These are phyloP conservation scores for Penicillium sp. DNA, from an alignment of 2,329 filamentous ascomycete genomes.

Conservation along the genomic window DNA sequence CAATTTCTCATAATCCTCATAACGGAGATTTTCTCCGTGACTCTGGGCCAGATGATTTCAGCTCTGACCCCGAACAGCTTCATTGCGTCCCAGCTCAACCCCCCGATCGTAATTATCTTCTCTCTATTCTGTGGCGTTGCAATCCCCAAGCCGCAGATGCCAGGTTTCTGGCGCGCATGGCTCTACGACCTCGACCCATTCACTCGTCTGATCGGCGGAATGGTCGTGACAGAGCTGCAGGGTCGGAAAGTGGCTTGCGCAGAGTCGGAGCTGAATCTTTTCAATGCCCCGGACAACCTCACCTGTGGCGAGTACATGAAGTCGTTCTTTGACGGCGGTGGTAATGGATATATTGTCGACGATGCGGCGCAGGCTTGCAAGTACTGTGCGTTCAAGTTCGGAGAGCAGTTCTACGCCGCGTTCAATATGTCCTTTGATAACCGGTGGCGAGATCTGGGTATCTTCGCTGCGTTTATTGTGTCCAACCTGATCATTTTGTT, in stretches of 20 bases:
- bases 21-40: slow-evolving; percentile 80
- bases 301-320: slow-evolving; percentile 75
- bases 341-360: slow-evolving; percentile 67
- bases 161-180: slow-evolving; percentile 74
- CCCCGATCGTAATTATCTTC: slow-evolving; percentile 78
- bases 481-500: slow-evolving; percentile 70
- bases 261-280: slow-evolving; percentile 61
- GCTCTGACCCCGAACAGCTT: slow-evolving; percentile 75
- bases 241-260: slow-evolving; percentile 61
- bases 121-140: slow-evolving; percentile 85
- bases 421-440: slow-evolving; percentile 65
- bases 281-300: slow-evolving; percentile 63
- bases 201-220: slow-evolving; percentile 75
- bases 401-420: slow-evolving; percentile 73
- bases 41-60: slow-evolving; percentile 71
- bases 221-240: slow-evolving; percentile 75
- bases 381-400: slow-evolving; percentile 78
- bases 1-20: slow-evolving; percentile 83
- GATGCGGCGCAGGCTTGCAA: slow-evolving; percentile 66
- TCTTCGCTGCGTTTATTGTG: slow-evolving; percentile 70
- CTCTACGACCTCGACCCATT: slow-evolving; percentile 81
- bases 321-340: slow-evolving; percentile 66
- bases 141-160: slow-evolving; percentile 74
- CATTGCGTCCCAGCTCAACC: slow-evolving; percentile 75
- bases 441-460: slow-evolving; percentile 80